A percentile compares a stretch with the other conserved stretches of the same genome.
Evolutionary conservation across 1,284 basidiomycete species (phyloP).

Genomic region (Fomitopsis pinicola): DNA sequence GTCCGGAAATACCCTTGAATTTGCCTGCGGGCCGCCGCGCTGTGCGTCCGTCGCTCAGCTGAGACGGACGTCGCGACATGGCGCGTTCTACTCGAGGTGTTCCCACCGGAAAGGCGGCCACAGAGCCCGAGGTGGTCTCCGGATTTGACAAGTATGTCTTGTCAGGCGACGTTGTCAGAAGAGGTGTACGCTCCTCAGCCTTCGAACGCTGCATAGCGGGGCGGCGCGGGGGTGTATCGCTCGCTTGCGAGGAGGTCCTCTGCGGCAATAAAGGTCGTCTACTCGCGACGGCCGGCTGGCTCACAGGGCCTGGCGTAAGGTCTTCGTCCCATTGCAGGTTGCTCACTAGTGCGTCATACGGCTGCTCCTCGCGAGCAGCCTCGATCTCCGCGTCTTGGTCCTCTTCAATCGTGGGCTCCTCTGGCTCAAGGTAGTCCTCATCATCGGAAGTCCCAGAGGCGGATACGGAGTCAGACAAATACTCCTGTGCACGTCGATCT

Average conservation of each 20-base stretch:
- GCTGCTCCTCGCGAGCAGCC: slow-evolving; percentile 18
- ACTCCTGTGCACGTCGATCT: slow-evolving; percentile 64
- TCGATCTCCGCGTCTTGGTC: slow-evolving; percentile 31
- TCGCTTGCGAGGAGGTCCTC: slow-evolving; percentile 2
- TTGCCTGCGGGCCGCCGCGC: neutral
- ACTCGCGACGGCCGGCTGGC: neutral
- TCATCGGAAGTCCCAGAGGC: slow-evolving; percentile 37
- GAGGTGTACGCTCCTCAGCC: slow-evolving; percentile 32
- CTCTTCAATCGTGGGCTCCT: slow-evolving; percentile 28
- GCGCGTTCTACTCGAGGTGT: neutral
- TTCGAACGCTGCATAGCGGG: slow-evolving; percentile 8
- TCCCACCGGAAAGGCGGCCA: neutral
- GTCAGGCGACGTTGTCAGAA: slow-evolving; percentile 39
- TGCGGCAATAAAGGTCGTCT: slow-evolving; percentile 1
- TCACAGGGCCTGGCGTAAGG: slow-evolving; percentile 18
- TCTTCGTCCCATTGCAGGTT: slow-evolving; percentile 46
- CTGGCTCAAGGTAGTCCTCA: slow-evolving; percentile 25
- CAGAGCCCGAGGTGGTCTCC: slow-evolving; percentile 2
- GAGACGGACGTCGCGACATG: slow-evolving; percentile 13
- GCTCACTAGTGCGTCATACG: slow-evolving; percentile 28
- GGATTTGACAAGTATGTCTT: slow-evolving; percentile 20
- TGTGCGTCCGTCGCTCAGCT: slow-evolving; percentile 12
- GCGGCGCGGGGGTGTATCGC: slow-evolving; percentile 2
- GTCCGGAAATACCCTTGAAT: slow-evolving; percentile 33
- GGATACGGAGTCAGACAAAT: slow-evolving; percentile 56